Evolutionary conservation across 225 moss, liverwort and hornwort genomes (phyloP).

Genomic region (Pleurozium schreberi): DNA sequence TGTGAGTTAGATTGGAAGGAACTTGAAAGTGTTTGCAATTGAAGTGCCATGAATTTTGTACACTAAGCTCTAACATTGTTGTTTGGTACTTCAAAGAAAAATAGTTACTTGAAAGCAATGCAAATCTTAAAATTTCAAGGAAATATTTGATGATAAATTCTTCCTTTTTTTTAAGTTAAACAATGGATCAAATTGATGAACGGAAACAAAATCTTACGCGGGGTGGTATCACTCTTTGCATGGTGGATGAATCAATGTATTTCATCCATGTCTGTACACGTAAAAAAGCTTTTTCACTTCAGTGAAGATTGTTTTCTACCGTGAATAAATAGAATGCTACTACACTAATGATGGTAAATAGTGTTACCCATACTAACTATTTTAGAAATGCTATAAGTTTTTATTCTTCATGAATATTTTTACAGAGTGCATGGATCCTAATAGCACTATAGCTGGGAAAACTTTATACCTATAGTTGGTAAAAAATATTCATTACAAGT

Average conservation of each 20-base stretch:
- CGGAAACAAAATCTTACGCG: not conserved
- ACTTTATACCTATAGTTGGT: too few species aligned
- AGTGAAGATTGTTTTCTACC: not conserved
- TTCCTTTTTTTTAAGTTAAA: not conserved
- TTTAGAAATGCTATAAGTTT: too few species aligned
- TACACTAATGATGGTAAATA: too few species aligned
- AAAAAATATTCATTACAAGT: too few species aligned
- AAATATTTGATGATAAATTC: not conserved
- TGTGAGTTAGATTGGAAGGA: rapidly evolving
- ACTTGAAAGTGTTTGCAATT: not conserved
- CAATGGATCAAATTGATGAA: not conserved
- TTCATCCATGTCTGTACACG: not conserved
- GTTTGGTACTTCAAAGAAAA: not conserved
- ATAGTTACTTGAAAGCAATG: not conserved
- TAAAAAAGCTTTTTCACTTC: not conserved
- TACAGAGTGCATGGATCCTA: too few species aligned
- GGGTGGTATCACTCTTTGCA: not conserved
- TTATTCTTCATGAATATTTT: too few species aligned
- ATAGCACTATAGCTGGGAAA: too few species aligned
- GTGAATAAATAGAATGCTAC: not conserved
- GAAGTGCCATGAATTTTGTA: too few species aligned
- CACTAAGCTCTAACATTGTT: rapidly evolving
- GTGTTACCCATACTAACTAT: too few species aligned
- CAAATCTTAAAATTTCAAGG: not conserved
- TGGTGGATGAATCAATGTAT: not conserved